Conservation (phyloP, 192 early-diverging fungal species). For the Polychytrium aggregatum region DNA sequence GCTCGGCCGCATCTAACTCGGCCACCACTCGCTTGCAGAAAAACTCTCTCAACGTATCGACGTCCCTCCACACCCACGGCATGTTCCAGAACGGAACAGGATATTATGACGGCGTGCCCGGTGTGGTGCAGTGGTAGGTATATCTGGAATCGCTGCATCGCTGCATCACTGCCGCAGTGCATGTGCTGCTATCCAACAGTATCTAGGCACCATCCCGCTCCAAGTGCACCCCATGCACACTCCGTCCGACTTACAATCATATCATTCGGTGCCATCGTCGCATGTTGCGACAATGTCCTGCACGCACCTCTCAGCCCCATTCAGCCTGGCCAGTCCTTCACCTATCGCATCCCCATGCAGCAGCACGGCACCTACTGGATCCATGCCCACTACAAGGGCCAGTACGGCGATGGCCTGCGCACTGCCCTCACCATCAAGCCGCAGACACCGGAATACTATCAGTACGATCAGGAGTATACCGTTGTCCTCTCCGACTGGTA, state of each 20-base stretch:
- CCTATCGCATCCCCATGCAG: slow-evolving; percentile 54
- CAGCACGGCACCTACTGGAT: slow-evolving; percentile 64
- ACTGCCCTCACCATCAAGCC: slow-evolving; percentile 36
- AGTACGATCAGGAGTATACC: slow-evolving; percentile 78
- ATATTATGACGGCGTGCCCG: slow-evolving; percentile 63
- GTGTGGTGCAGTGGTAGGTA: slow-evolving; percentile 23
- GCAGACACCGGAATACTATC: slow-evolving; percentile 75
- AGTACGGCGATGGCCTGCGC: slow-evolving; percentile 69
- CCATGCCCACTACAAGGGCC: too few species aligned
- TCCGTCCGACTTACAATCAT: too few species aligned
- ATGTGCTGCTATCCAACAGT: too few species aligned
- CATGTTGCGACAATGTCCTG: too few species aligned
- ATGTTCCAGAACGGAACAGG: slow-evolving; percentile 62
- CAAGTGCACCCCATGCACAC: too few species aligned
- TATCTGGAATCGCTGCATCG: slow-evolving; percentile 59
- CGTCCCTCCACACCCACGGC: slow-evolving; percentile 51
- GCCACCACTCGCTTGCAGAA: too few species aligned
- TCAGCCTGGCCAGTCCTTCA: slow-evolving; percentile 41
- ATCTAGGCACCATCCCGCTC: too few species aligned
- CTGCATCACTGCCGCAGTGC: too few species aligned
- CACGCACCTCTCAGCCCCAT: too few species aligned
- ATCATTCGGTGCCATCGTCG: too few species aligned
- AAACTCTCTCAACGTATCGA: slow-evolving; percentile 20
- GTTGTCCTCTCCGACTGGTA: slow-evolving; percentile 51
- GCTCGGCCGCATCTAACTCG: too few species aligned